Conservation (phyloP, 176 grass and related monocot species). For the Avena atlantica region DNA sequence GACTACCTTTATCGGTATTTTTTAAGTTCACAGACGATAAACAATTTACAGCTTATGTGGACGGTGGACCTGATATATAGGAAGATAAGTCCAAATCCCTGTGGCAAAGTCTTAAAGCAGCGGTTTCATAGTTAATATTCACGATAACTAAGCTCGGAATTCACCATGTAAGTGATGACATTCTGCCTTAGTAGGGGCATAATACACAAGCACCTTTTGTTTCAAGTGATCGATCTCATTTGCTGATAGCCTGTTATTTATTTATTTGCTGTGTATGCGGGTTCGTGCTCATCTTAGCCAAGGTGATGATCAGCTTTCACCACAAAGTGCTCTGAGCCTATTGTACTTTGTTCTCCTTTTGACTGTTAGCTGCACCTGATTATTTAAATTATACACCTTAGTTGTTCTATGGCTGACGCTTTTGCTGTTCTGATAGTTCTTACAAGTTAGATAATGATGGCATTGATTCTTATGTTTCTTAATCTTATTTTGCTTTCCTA, state of each 20-base stretch:
- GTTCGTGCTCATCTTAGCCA: conserved; percentile 19
- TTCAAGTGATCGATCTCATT: not conserved
- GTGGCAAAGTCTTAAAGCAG: not conserved
- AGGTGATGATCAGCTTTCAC: conserved; percentile 13
- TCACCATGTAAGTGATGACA: not conserved
- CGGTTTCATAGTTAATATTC: not conserved
- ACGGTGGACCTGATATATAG: not conserved
- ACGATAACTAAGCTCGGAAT: conserved; percentile 1
- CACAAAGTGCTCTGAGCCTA: conserved; percentile 16
- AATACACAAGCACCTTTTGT: not conserved
- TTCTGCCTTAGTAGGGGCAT: not conserved
- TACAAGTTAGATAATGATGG: conserved; percentile 25
- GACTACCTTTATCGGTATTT: not conserved
- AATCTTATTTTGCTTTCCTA: not conserved
- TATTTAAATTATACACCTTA: conserved; percentile 21
- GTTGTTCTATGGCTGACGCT: conserved; percentile 25
- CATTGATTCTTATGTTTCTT: conserved; percentile 15
- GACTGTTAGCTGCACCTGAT: conserved; percentile 25
- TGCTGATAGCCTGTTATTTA: not conserved
- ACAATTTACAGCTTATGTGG: not conserved
- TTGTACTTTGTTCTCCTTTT: conserved; percentile 35
- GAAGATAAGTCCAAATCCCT: not conserved
- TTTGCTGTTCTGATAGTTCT: not conserved
- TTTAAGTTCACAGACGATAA: not conserved
- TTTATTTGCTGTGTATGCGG: not conserved